phyloP scores from a whole-genome alignment of 1,284 basidiomycete species.

The Ustilago trichophora region DNA sequence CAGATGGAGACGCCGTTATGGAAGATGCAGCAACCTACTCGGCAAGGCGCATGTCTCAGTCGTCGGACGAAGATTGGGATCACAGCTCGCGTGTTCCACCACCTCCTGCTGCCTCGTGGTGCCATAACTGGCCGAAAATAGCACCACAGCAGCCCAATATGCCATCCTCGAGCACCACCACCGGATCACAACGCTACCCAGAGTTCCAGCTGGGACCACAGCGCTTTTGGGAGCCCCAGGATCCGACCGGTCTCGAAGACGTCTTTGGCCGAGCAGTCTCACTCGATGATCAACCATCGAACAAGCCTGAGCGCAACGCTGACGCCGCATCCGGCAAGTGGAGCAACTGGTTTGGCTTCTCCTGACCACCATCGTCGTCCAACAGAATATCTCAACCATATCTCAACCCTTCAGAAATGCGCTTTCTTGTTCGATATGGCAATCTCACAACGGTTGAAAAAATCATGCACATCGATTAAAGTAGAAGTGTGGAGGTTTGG shows the following conservation, averaged over 20 bases:
- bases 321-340: constrained; percentile 9
- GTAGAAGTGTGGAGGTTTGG: not conserved
- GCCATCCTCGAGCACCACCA: no score
- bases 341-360: constrained; percentile 43
- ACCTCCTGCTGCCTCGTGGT: not conserved
- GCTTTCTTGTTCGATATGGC: no score
- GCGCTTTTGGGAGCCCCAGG: constrained; percentile 48
- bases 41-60: constrained; percentile 15
- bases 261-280: constrained; percentile 43
- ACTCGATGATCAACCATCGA: constrained; percentile 20
- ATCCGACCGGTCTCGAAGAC: constrained; percentile 57
- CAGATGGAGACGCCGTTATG: constrained; percentile 39
- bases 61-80: constrained; percentile 24
- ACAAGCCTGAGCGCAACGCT: not conserved
- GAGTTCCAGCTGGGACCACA: constrained; percentile 52
- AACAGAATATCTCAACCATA: not conserved
- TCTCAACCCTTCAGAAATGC: no score
- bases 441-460: not conserved
- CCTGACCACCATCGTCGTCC: no score
- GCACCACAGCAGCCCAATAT: not conserved
- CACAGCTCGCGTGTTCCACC: not conserved
- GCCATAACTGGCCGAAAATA: constrained; percentile 1
- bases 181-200: constrained; percentile 4
- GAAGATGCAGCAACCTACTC: constrained; percentile 22
- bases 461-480: not conserved